Evolutionary conservation across 345 rosid species (phyloP).

Genomic region (Melastoma malabathricum): DNA sequence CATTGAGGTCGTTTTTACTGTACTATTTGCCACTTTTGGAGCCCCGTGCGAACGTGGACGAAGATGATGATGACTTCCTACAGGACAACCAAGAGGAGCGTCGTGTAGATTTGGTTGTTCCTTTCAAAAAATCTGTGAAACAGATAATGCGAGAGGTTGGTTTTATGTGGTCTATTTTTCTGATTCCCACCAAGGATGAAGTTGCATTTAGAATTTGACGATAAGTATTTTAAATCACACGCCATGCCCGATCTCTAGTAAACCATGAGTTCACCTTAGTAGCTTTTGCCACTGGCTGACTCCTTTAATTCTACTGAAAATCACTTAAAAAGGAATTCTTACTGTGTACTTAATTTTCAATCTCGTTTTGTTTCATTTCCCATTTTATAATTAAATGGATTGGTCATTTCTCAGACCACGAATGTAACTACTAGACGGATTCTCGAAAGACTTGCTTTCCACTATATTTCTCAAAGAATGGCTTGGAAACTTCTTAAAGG

Average conservation of each 20-base stretch:
- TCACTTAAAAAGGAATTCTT: too few species aligned
- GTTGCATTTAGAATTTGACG: too few species aligned
- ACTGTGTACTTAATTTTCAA: too few species aligned
- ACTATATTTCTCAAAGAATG: conserved; percentile 68
- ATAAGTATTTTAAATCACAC: too few species aligned
- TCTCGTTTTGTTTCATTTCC: neutral
- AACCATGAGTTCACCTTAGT: too few species aligned
- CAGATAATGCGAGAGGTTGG: conserved; percentile 84
- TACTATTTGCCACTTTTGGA: conserved; percentile 90
- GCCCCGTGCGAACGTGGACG: conserved; percentile 39
- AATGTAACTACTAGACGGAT: conserved; percentile 80
- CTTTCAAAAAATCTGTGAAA: conserved; percentile 75
- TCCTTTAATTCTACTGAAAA: too few species aligned
- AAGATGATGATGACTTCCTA: conserved; percentile 60
- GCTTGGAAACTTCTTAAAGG: conserved; percentile 99
- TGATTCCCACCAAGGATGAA: too few species aligned
- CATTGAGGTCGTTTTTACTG: conserved; percentile 71
- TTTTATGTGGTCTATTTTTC: neutral
- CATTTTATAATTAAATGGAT: conserved; percentile 4
- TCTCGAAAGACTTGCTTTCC: conserved; percentile 77
- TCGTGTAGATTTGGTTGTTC: conserved; percentile 54
- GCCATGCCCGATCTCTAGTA: too few species aligned
- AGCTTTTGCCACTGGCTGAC: too few species aligned
- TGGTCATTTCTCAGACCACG: conserved; percentile 43
- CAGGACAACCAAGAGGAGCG: conserved; percentile 32